Evolutionary conservation across 1,139 yeast genomes (phyloP).

Genomic region (Blastobotrys buckinghamii): DNA sequence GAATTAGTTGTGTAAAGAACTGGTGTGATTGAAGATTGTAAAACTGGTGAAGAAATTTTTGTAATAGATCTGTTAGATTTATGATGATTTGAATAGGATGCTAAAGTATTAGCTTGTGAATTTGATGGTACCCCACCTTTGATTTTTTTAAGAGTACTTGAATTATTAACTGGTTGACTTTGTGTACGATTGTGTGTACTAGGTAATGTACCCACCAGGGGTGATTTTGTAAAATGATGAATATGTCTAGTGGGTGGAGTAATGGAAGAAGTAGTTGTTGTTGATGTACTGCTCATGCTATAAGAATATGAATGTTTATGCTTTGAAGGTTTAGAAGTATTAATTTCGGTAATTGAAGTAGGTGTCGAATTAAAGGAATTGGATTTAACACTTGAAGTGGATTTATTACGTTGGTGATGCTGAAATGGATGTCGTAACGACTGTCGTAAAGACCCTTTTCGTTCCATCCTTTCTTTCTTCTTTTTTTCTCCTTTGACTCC

Average conservation of each 20-base stretch:
- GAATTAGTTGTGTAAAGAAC: background rate
- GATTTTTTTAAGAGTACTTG: background rate
- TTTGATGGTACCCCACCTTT: background rate
- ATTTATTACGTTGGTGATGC: background rate
- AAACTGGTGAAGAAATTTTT: slow-evolving; percentile 5
- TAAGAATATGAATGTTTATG: no score
- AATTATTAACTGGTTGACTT: background rate
- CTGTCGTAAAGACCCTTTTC: slow-evolving; percentile 4
- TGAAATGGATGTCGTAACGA: slow-evolving; percentile 2
- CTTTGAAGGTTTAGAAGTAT: no score
- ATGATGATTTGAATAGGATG: background rate
- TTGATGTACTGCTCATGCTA: no score
- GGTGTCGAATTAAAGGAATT: background rate
- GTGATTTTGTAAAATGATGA: background rate
- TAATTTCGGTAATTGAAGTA: background rate
- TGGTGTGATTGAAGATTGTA: slow-evolving; percentile 2
- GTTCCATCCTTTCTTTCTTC: background rate
- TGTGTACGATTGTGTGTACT: background rate
- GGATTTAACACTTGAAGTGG: background rate
- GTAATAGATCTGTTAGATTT: background rate
- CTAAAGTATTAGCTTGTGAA: no score
- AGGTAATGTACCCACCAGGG: background rate
- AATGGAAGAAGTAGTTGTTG: no score
- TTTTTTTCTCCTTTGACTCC: no score
- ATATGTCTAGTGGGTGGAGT: no score